Conservation (phyloP, 306 rosid species). For the Acacia crassicarpa region DNA sequence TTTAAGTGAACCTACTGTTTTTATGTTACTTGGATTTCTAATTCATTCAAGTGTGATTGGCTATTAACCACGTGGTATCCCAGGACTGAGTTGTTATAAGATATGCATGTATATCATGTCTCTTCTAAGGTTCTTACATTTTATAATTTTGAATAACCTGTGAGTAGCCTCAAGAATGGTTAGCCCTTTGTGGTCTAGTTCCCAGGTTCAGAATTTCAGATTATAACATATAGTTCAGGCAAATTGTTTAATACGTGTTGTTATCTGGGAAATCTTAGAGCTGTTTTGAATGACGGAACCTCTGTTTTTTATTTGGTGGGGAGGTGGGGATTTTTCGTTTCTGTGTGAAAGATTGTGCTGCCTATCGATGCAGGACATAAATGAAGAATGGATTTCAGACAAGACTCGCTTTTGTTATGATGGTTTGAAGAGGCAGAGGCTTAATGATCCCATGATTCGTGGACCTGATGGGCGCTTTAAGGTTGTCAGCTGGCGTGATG, state of each 20-base stretch:
- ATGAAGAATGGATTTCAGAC: conserved; percentile 99
- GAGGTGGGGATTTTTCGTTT: conserved; percentile 7
- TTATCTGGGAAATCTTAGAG: conserved; percentile 5
- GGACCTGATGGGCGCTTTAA: conserved; percentile 92
- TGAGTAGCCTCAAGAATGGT: conserved; percentile 12
- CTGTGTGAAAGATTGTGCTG: conserved; percentile 8
- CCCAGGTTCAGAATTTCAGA: neutral
- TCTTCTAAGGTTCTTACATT: neutral
- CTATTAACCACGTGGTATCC: neutral
- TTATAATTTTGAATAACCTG: conserved; percentile 1
- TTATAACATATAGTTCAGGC: conserved; percentile 5
- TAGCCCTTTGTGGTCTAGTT: conserved; percentile 14
- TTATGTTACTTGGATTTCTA: neutral
- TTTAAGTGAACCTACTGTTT: neutral
- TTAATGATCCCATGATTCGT: conserved; percentile 97
- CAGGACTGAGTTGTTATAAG: neutral
- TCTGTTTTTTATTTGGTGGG: neutral
- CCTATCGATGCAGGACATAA: conserved; percentile 70
- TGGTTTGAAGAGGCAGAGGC: conserved; percentile 98
- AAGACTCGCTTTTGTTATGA: conserved; percentile 97
- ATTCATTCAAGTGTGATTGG: neutral
- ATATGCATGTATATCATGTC: neutral
- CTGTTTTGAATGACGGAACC: neutral
- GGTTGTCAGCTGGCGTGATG: conserved; percentile 93
- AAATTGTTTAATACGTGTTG: conserved; percentile 9